Conservation (phyloP, 441 rosid genomes). For the Pelargonium citronellum region DNA sequence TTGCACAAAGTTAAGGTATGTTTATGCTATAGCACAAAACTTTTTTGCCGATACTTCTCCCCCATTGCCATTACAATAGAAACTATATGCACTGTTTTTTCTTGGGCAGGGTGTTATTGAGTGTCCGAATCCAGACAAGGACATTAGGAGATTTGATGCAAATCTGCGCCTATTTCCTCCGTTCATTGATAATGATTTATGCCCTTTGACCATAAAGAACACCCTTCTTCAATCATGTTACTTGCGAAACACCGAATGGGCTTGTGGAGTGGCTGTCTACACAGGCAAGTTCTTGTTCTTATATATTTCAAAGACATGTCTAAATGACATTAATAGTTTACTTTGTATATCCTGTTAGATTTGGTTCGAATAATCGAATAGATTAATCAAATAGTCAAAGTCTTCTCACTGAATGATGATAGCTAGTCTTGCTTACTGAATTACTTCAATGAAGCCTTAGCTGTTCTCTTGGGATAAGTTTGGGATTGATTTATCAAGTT, state of each 20-base stretch:
- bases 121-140: slow-evolving; percentile 93
- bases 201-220: slow-evolving; percentile 88
- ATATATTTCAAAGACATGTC: slow-evolving; percentile 14
- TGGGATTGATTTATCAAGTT: no score
- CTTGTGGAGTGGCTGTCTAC: slow-evolving; percentile 94
- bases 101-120: slow-evolving; percentile 80
- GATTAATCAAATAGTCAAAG: background rate
- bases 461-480: no score
- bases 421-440: background rate
- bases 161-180: slow-evolving; percentile 94
- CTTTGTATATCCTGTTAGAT: background rate
- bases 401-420: background rate
- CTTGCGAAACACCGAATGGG: slow-evolving; percentile 97
- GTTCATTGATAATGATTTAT: slow-evolving; percentile 87
- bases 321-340: slow-evolving; percentile 12
- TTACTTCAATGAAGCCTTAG: background rate
- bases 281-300: slow-evolving; percentile 54
- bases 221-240: slow-evolving; percentile 96
- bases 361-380: background rate
- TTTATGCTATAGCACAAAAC: slow-evolving; percentile 10
- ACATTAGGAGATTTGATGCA: slow-evolving; percentile 95
- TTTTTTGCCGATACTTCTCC: background rate
- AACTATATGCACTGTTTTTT: background rate
- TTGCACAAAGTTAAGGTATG: slow-evolving; percentile 91
- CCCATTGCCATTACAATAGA: background rate